Percentiles rank a stretch among this genome's conserved stretches.
Evolutionary conservation across 2,329 filamentous ascomycete species (phyloP).

Genomic region (Fusarium paranaense): DNA sequence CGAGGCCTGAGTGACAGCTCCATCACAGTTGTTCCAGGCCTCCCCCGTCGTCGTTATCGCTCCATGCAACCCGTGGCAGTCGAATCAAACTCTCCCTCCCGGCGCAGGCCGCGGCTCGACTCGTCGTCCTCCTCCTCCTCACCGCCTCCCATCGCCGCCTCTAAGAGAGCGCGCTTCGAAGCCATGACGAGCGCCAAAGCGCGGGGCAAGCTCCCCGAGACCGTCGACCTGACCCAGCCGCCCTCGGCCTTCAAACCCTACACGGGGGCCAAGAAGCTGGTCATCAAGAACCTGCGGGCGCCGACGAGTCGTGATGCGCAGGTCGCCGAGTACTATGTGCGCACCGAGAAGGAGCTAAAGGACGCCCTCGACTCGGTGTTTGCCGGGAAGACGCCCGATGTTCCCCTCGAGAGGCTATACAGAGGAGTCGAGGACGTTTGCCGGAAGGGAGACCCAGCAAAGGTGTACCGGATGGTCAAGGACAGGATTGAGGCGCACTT

Average conservation of each 20-base stretch:
- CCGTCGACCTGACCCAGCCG: constrained; percentile 49
- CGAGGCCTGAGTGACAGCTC: constrained; percentile 46
- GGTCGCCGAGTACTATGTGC: constrained; percentile 81
- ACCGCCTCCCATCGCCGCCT: constrained; percentile 31
- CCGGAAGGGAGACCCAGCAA: constrained; percentile 77
- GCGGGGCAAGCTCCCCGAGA: constrained; percentile 55
- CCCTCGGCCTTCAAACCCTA: constrained; percentile 74
- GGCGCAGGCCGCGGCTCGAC: constrained; percentile 53
- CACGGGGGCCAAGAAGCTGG: constrained; percentile 82
- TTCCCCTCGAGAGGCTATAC: constrained; percentile 90
- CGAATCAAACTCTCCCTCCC: constrained; percentile 49
- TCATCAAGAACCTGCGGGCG: constrained; percentile 91
- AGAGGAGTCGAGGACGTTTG: constrained; percentile 93
- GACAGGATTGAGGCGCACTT: constrained; percentile 77
- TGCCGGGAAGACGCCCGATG: constrained; percentile 67
- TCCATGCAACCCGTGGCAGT: constrained; percentile 51
- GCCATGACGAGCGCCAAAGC: constrained; percentile 52
- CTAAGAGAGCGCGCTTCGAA: constrained; percentile 50
- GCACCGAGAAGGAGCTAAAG: constrained; percentile 80
- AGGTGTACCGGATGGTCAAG: constrained; percentile 75
- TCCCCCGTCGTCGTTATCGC: constrained; percentile 26
- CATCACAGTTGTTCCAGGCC: constrained; percentile 43
- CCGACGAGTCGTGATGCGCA: constrained; percentile 68
- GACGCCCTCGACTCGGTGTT: constrained; percentile 81
- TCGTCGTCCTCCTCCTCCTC: constrained; percentile 48